Percentiles rank a stretch among this genome's conserved stretches.
These are phyloP conservation scores for Fusarium sp. DNA, from an alignment of 2,329 filamentous ascomycete species.

Conservation along the genomic window DNA sequence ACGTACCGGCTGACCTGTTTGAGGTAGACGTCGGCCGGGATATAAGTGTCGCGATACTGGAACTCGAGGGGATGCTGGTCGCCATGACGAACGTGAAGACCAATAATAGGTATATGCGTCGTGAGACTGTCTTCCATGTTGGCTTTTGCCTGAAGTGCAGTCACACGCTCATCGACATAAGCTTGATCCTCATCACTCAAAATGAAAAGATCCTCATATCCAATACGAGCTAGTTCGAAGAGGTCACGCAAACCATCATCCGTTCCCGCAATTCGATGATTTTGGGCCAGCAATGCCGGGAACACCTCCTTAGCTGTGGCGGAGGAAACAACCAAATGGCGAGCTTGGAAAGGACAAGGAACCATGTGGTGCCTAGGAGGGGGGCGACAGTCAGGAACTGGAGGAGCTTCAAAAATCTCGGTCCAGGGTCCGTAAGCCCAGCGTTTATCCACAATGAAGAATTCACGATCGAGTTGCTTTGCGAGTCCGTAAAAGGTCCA, in stretches of 20 bases:
- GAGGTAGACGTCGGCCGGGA: constrained; percentile 78
- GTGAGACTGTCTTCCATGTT: constrained; percentile 55
- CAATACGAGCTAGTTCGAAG: constrained; percentile 75
- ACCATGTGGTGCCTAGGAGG: constrained; percentile 82
- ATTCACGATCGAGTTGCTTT: constrained; percentile 77
- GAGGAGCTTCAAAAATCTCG: constrained; percentile 77
- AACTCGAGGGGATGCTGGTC: constrained; percentile 82
- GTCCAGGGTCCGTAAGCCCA: constrained; percentile 86
- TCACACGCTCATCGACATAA: constrained; percentile 72
- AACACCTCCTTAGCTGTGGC: constrained; percentile 75
- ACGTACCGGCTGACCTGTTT: constrained; percentile 69
- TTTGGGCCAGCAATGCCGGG: constrained; percentile 62
- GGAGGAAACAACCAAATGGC: constrained; percentile 79
- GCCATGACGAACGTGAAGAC: constrained; percentile 83
- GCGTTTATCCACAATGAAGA: constrained; percentile 86
- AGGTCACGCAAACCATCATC: constrained; percentile 61
- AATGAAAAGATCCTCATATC: constrained; percentile 81
- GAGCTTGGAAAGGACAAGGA: constrained; percentile 81
- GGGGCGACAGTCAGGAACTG: constrained; percentile 73
- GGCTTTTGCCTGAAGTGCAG: constrained; percentile 65
- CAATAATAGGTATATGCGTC: constrained; percentile 62
- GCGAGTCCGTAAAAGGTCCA: constrained; percentile 89
- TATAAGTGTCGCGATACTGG: constrained; percentile 81
- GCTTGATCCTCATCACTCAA: constrained; percentile 73
- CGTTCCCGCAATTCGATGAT: constrained; percentile 45